phyloP scores from a whole-genome alignment of 768 basidiomycete genomes.

The Sistotremastrum niveocremeum region DNA sequence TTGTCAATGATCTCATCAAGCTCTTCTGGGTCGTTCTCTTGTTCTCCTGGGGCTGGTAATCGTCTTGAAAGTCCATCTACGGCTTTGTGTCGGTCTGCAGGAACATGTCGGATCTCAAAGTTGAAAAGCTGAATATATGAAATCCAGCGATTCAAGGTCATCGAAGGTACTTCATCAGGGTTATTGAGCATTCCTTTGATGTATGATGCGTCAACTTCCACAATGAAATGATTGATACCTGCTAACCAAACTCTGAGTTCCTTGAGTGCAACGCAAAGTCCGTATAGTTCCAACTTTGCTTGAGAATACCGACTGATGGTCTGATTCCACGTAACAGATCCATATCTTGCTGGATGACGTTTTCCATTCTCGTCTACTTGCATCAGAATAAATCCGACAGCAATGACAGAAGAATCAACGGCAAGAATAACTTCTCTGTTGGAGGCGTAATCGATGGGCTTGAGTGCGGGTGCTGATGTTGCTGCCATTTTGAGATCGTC shows the following conservation, averaged over 20 bases:
- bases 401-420: slow-evolving; percentile 14
- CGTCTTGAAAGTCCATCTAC: slow-evolving; percentile 13
- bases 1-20: background rate
- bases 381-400: slow-evolving; percentile 13
- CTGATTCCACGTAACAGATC: slow-evolving; percentile 25
- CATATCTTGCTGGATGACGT: slow-evolving; percentile 19
- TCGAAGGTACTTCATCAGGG: slow-evolving; percentile 23
- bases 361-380: slow-evolving; percentile 12
- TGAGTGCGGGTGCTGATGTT: slow-evolving; percentile 6
- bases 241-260: slow-evolving; percentile 14
- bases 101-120: slow-evolving; percentile 25
- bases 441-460: slow-evolving; percentile 12
- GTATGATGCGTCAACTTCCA: slow-evolving; percentile 19
- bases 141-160: slow-evolving; percentile 30
- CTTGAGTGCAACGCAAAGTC: slow-evolving; percentile 17
- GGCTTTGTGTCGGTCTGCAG: slow-evolving; percentile 9
- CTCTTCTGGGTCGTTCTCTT: no score
- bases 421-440: slow-evolving; percentile 10
- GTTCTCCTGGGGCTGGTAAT: background rate
- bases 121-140: slow-evolving; percentile 23
- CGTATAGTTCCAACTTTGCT: slow-evolving; percentile 17
- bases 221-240: slow-evolving; percentile 13
- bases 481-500: slow-evolving; percentile 9
- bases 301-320: slow-evolving; percentile 11
- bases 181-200: slow-evolving; percentile 27